phyloP scores from a whole-genome alignment of 352 stramenopile genomes.

The Plasmopara viticola region DNA sequence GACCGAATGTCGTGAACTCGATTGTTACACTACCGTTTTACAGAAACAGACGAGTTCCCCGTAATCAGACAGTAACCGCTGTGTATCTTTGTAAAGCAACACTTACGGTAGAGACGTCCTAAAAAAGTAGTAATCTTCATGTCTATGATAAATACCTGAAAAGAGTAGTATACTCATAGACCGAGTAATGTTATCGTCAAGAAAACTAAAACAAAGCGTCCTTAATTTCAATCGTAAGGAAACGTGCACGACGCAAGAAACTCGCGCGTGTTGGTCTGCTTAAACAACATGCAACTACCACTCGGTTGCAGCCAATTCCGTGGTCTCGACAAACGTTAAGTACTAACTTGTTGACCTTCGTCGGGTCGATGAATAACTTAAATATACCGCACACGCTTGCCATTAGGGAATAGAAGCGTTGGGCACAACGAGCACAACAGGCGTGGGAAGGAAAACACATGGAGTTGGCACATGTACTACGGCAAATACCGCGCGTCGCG shows the following conservation, averaged over 20 bases:
- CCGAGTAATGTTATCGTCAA: too few species aligned
- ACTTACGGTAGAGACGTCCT: constrained; percentile 2
- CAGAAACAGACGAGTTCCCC: not conserved
- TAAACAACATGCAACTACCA: constrained; percentile 32
- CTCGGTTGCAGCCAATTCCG: constrained; percentile 23
- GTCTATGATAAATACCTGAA: too few species aligned
- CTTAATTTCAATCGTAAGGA: too few species aligned
- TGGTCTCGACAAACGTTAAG: constrained; percentile 32
- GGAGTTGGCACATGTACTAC: constrained; percentile 35
- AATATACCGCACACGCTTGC: constrained; percentile 32
- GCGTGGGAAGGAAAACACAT: constrained; percentile 7
- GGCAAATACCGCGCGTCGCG: constrained; percentile 25
- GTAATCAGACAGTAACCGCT: constrained; percentile 5
- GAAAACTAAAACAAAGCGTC: too few species aligned
- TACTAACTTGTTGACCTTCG: constrained; percentile 27
- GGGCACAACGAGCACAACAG: constrained; percentile 6
- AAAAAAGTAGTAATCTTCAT: too few species aligned
- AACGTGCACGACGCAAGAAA: too few species aligned
- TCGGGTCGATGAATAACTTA: constrained; percentile 36
- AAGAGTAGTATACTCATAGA: too few species aligned
- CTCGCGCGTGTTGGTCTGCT: constrained; percentile 3
- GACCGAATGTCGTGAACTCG: too few species aligned
- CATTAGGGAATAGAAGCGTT: constrained; percentile 14
- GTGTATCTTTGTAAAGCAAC: not conserved
- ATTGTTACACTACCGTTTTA: not conserved